phyloP scores from a whole-genome alignment of 306 rosid genomes.

The Cucurbita moschata region DNA sequence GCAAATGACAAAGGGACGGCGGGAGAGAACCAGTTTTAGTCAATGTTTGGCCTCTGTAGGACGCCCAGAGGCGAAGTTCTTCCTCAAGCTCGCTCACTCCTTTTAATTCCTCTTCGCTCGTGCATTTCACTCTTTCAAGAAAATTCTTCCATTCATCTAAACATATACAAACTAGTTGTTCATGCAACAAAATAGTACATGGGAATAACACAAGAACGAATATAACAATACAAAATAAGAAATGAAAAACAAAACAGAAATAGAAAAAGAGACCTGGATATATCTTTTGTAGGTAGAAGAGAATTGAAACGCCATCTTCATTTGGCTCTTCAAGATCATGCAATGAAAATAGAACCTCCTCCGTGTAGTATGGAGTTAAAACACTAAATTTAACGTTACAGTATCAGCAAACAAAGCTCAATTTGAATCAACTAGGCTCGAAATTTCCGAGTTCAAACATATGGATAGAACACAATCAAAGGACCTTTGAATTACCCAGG shows the following conservation, averaged over 20 bases:
- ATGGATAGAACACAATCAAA: background rate
- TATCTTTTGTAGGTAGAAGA: constrained; percentile 86
- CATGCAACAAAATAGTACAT: background rate
- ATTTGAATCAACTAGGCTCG: too few species aligned
- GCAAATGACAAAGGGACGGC: background rate
- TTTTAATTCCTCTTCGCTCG: constrained; percentile 61
- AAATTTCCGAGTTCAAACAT: too few species aligned
- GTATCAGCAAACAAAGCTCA: background rate
- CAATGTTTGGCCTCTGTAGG: constrained; percentile 93
- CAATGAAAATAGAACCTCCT: constrained; percentile 89
- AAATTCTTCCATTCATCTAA: constrained; percentile 95
- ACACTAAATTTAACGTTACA: constrained; percentile 33
- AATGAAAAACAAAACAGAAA: background rate
- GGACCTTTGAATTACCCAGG: background rate
- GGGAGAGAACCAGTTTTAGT: constrained; percentile 63
- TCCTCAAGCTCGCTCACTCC: constrained; percentile 53
- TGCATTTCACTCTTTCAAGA: constrained; percentile 49
- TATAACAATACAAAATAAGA: background rate
- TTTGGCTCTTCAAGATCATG: constrained; percentile 54
- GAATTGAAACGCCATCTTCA: constrained; percentile 93
- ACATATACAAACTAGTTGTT: constrained; percentile 4
- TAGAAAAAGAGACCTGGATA: constrained; percentile 50
- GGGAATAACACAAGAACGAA: background rate
- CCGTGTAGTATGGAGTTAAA: constrained; percentile 83
- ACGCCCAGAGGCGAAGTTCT: constrained; percentile 92